phyloP scores from a whole-genome alignment of 2,329 filamentous ascomycete genomes.

The Amylocarpus encephaloides region DNA sequence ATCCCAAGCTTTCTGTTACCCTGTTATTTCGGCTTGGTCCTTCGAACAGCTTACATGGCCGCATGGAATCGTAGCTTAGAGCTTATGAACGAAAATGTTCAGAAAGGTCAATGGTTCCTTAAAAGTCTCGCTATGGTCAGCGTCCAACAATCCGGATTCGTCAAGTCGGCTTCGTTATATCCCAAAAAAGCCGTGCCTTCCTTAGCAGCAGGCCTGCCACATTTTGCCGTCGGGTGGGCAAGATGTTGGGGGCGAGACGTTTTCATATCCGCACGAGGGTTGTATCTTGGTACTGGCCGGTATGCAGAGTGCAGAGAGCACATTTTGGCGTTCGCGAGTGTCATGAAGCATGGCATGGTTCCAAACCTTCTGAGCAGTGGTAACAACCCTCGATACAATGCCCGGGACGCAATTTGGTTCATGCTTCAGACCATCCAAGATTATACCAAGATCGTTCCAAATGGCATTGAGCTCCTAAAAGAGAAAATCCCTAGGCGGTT shows the following conservation, averaged over 20 bases:
- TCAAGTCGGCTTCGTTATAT: slow-evolving; percentile 86
- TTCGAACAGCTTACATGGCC: slow-evolving; percentile 82
- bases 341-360: slow-evolving; percentile 97
- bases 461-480: slow-evolving; percentile 67
- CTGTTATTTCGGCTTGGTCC: slow-evolving; percentile 83
- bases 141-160: slow-evolving; percentile 80
- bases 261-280: slow-evolving; percentile 87
- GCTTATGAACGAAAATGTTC: slow-evolving; percentile 71
- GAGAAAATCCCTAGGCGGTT: slow-evolving; percentile 79
- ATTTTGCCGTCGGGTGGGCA: slow-evolving; percentile 91
- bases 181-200: slow-evolving; percentile 78
- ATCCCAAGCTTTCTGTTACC: slow-evolving; percentile 87
- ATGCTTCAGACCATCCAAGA: slow-evolving; percentile 95
- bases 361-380: slow-evolving; percentile 88
- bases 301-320: slow-evolving; percentile 88
- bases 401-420: slow-evolving; percentile 95
- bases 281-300: slow-evolving; percentile 86
- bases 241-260: slow-evolving; percentile 96
- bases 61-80: slow-evolving; percentile 72
- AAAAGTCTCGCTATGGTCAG: slow-evolving; percentile 87
- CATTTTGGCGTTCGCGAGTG: slow-evolving; percentile 88
- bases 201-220: slow-evolving; percentile 84
- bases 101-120: slow-evolving; percentile 79
- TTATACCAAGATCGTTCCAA: slow-evolving; percentile 73
- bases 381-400: slow-evolving; percentile 85